Evolutionary conservation across 495 filamentous ascomycete genomes (phyloP).

Genomic region (Neurospora sp.): DNA sequence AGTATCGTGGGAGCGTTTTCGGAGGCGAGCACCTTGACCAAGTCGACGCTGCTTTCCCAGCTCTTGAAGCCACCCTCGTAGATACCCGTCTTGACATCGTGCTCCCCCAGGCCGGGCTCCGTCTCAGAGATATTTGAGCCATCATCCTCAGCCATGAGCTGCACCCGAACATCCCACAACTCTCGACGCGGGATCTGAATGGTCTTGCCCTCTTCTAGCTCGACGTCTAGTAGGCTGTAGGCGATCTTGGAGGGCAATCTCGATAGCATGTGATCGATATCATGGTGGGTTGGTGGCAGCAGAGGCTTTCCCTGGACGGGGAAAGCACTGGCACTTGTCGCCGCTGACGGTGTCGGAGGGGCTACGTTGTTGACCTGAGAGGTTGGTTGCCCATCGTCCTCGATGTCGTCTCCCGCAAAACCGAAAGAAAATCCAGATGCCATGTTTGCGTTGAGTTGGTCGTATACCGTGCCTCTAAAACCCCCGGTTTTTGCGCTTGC

Average conservation of each 20-base stretch:
- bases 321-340: constrained; percentile 31
- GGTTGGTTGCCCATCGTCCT: constrained; percentile 41
- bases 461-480: neutral
- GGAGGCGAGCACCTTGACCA: constrained; percentile 57
- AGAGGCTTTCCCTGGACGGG: constrained; percentile 39
- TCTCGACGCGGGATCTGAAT: constrained; percentile 70
- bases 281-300: constrained; percentile 35
- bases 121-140: constrained; percentile 25
- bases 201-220: constrained; percentile 30
- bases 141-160: constrained; percentile 82
- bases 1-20: constrained; percentile 51
- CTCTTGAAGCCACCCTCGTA: constrained; percentile 99
- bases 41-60: constrained; percentile 90
- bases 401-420: constrained; percentile 79
- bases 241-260: constrained; percentile 69
- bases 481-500: neutral
- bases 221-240: constrained; percentile 53
- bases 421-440: constrained; percentile 58
- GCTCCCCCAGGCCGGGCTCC: constrained; percentile 54
- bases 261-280: constrained; percentile 46
- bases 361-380: neutral
- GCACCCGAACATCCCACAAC: constrained; percentile 85
- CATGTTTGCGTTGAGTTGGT: neutral
- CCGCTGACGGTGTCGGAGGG: constrained; percentile 11
- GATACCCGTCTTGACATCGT: constrained; percentile 79